Base-by-base conservation (phyloP, 345 rosid species). In the Aquilaria sinensis region DNA sequence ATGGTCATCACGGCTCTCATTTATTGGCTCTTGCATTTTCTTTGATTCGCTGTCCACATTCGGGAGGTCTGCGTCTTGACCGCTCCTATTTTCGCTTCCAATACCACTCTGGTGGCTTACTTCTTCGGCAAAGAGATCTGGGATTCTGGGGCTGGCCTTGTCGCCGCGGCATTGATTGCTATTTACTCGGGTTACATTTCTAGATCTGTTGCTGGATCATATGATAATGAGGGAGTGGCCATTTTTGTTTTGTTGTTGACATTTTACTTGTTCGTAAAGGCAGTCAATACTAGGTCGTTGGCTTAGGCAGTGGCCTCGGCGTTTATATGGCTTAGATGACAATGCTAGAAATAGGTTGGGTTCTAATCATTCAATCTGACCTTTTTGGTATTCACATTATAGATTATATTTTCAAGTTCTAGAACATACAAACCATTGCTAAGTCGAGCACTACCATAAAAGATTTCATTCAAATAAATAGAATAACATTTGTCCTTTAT, bases 131-230 rank as follows among this genome's bases (percentile, higher is more conserved):
- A 93, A 76, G 97, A 93, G 84, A 82, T 93, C 14, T 93, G 99
- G 97, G 99, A 93, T 61, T 59, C 95, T 0, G 97, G 99, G 4
- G 97, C 97, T 3, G 97, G 99, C 0, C 89, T 93, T 11, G 89
- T 93, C 5, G 97, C 99, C 9, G 97, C 99, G 2, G 92, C 86
- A 2, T 54, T 90, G 50, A 93, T 93, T 41, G 96, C 99, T 0
- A 82, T 93, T 56, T 90, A 97, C 29, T 97, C 99, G n/a, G 99
- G 99, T 2, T 93, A 93, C 71, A 93, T 93, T 47, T 93, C 97
- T 33, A 72, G 99, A 53, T 93, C 99, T 0, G 99, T 93, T 0
- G 99, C 99, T 0, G 99, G 99, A 10, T 90, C 97, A 0, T 93
- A 94, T 65, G 99, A 94, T 55, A 94, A 94, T 30, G 99, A 94